A percentile compares a stretch with the other conserved stretches of the same genome.
Conservation (phyloP, 768 basidiomycete species). For the Clavulina sp. region DNA sequence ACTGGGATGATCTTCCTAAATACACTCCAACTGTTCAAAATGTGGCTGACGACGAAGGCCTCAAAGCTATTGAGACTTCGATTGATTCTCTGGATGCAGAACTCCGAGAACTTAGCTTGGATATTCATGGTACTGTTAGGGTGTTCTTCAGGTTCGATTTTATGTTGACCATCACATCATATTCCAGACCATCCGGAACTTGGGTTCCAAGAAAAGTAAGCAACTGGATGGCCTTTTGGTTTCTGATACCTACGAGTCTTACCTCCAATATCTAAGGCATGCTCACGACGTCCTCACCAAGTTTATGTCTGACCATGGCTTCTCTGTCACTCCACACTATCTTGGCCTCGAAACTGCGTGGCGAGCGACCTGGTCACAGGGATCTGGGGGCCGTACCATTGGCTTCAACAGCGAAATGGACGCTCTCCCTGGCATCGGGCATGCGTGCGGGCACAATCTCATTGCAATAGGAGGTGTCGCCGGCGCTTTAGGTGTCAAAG, state of each 20-base stretch:
- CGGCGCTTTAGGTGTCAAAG: slow-evolving; percentile 49
- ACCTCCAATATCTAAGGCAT: slow-evolving; percentile 24
- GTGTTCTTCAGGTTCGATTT: background rate
- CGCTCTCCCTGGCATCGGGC: slow-evolving; percentile 29
- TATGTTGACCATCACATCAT: background rate
- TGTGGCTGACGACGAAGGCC: slow-evolving; percentile 33
- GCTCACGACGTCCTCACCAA: slow-evolving; percentile 53
- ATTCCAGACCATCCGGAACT: slow-evolving; percentile 16
- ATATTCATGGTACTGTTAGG: slow-evolving; percentile 49
- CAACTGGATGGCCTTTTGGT: too few species aligned
- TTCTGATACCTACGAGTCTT: background rate
- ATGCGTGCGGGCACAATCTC: slow-evolving; percentile 57
- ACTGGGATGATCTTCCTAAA: too few species aligned
- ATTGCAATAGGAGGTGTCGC: slow-evolving; percentile 64
- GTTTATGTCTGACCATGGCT: slow-evolving; percentile 51
- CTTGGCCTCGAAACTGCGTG: slow-evolving; percentile 54
- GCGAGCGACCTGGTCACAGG: slow-evolving; percentile 48
- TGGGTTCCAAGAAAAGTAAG: slow-evolving; percentile 12
- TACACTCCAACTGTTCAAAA: too few species aligned
- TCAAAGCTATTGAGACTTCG: slow-evolving; percentile 38
- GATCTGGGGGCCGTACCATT: slow-evolving; percentile 47
- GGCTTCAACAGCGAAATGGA: slow-evolving; percentile 77
- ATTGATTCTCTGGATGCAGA: slow-evolving; percentile 40
- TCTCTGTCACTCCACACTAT: slow-evolving; percentile 41
- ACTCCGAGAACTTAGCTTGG: slow-evolving; percentile 43